phyloP scores from a whole-genome alignment of 208 protist genomes.

The Zelonia costaricensis region DNA sequence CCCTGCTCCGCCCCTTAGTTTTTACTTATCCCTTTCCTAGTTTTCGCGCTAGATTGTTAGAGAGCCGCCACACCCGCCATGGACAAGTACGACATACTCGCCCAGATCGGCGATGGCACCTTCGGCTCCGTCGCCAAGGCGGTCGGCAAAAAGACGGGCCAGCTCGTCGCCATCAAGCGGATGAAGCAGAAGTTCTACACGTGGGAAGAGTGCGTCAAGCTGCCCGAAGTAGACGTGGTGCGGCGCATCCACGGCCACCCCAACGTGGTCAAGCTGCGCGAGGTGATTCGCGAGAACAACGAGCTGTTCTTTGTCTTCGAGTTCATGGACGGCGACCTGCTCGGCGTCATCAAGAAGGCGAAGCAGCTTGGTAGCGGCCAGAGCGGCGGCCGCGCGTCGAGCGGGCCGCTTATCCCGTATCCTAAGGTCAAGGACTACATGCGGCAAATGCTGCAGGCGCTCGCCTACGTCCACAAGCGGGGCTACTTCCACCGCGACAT shows the following conservation, averaged over 20 bases:
- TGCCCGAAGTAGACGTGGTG: conserved; percentile 94
- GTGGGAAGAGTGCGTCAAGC: conserved; percentile 97
- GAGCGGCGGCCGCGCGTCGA: conserved; percentile 14
- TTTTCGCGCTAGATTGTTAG: conserved; percentile 13
- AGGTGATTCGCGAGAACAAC: conserved; percentile 97
- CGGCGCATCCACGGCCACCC: conserved; percentile 95
- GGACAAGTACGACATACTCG: conserved; percentile 94
- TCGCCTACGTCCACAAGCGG: conserved; percentile 96
- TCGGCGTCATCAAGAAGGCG: conserved; percentile 94
- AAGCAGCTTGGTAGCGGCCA: conserved; percentile 68
- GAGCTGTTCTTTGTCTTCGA: conserved; percentile 98
- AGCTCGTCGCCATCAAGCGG: conserved; percentile 98
- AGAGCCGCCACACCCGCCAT: conserved; percentile 39
- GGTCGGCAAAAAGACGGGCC: conserved; percentile 86
- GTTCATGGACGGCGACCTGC: conserved; percentile 97
- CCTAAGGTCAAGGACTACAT: conserved; percentile 89
- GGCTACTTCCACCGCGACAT: conserved; percentile 98
- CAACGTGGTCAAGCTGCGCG: conserved; percentile 97
- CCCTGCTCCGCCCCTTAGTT: background rate
- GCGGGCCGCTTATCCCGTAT: conserved; percentile 77
- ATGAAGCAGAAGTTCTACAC: conserved; percentile 98
- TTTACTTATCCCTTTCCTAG: conserved; percentile 5
- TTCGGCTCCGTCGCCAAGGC: conserved; percentile 96
- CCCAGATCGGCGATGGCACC: conserved; percentile 96
- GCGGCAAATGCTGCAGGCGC: conserved; percentile 92